Evolutionary conservation across 208 protist species (phyloP).

Genomic region (Jaenimonas drosophilae): DNA sequence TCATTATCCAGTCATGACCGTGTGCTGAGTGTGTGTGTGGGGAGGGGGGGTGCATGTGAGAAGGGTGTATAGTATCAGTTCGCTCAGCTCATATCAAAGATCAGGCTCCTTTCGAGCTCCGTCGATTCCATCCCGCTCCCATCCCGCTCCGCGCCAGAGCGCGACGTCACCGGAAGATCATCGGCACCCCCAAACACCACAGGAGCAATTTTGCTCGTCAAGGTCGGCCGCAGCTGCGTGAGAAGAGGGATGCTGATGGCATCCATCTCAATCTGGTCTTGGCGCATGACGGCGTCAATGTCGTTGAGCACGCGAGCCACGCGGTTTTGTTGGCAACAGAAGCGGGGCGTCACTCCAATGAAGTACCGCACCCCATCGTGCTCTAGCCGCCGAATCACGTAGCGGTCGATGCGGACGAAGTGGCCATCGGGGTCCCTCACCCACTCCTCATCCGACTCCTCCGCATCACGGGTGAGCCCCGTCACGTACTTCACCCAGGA

Average conservation of each 20-base stretch:
- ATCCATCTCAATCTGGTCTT: background rate
- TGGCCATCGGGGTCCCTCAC: slow-evolving; percentile 35
- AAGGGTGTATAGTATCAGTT: too few relatives aligned
- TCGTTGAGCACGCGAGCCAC: slow-evolving; percentile 29
- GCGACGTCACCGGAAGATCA: background rate
- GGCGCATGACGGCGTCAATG: slow-evolving; percentile 10
- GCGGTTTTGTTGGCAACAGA: slow-evolving; percentile 40
- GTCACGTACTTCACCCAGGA: slow-evolving; percentile 49
- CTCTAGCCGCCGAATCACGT: slow-evolving; percentile 60
- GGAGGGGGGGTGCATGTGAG: too few relatives aligned
- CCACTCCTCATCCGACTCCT: slow-evolving; percentile 38
- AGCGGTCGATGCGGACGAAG: slow-evolving; percentile 46
- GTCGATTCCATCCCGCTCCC: too few relatives aligned
- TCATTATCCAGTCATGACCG: too few relatives aligned
- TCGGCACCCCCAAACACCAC: background rate
- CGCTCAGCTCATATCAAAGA: too few relatives aligned
- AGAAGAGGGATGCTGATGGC: slow-evolving; percentile 3
- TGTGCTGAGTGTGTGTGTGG: too few relatives aligned
- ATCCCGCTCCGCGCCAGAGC: background rate
- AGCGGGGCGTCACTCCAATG: slow-evolving; percentile 57
- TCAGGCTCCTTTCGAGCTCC: too few relatives aligned
- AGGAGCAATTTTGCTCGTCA: too few relatives aligned
- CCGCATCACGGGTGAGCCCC: slow-evolving; percentile 31
- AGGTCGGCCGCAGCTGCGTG: too few relatives aligned
- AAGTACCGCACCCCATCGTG: slow-evolving; percentile 66